Evolutionary conservation across 2,329 filamentous ascomycete species (phyloP), one percentile per base, ranked within the genome.

Genomic region (Paecilomyces variotii): DNA sequence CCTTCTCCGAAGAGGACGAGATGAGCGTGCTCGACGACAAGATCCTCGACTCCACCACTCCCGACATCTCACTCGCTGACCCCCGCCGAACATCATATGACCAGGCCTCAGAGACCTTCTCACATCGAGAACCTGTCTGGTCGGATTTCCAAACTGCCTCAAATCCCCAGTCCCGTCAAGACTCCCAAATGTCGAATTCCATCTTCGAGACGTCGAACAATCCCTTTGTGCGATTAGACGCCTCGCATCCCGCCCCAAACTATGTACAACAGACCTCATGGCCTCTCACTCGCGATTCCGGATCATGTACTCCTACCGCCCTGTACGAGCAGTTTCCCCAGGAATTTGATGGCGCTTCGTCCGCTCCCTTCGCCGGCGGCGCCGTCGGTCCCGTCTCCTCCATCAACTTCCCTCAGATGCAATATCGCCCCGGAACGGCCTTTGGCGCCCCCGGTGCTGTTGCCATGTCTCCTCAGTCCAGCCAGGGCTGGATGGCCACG

Each of bases 231-330:
- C 84, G 85, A 60, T 79, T 87, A 61, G 78, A 79, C 26, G 71
- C 78, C 45, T 73, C 77, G 59, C 79, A 79, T 62, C 72, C 76
- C 61, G 68, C 68, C 59, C 60, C 68, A 11, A 65, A 74, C 68
- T 70, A 81, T 62, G 74, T 74, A 59, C 79, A 81, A 64, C 78
- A 79, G 54, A 71, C 76, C 56, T 70, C 79, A 61, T 92, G 89
- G 88, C 78, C 85, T 55, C 81, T 87, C 71, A 82, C 85, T 65
- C 82, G 81, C 55, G 80, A 79, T 66, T 89, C 88, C 27, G 88
- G 85, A 56, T 84, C 89, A 62, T 87, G 85, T 72, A 93, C 90
- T 5, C 88, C 89, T 14, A 84, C 91, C 61, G 86, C 85, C 61
- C 79, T 85, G 56, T 89, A 90, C 67, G 87, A 89, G 67, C 82